Evolutionary conservation across 2,329 filamentous ascomycete species (phyloP), one percentile per base, ranked within the genome.

Genomic region (Penicillium hordei): DNA sequence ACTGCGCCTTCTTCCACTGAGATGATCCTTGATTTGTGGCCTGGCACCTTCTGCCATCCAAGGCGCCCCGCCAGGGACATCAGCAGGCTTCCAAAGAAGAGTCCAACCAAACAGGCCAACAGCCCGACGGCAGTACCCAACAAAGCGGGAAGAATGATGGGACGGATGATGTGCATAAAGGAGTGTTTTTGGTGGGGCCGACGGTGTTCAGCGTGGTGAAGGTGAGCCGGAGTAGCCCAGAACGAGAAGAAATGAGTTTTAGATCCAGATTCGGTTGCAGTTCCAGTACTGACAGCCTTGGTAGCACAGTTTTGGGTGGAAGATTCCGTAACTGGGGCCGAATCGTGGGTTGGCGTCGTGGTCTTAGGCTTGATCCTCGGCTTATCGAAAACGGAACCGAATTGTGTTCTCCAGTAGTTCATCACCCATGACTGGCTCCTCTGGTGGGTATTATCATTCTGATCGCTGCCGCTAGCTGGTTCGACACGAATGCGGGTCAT

Each of bases 81-180:
- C 52, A 49, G 4, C 2, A 68, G 21, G 39, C 60, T 60, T 3
- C 74, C 76, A 21, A 75, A 48, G 9, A 76, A 44, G 61, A 76
- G 77, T 19, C 76, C 76, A 1, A 76, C 46, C 29, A 75, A 60
- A 49, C 72, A 75, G 19, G 73, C 74, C 10, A 73, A 55, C 23
- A 78, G 55, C 25, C 75, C 75, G 5, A 73, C 72, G 2, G 68
- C 65, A 3, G 75, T 63, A 8, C 76, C 76, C 5, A 76, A 60
- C 2, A 78, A 55, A 10, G 71, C 71, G 4, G 76, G 76, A n/a
- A 78, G 61, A 23, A 78, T 62, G 12, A 76, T 71, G 17, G 74
- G 70, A 4, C 71, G 70, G 6, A 76, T 60, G 2, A 72, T 55
- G 38, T 66, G 65, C 29, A 70, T 48, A 52, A 75, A 69, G 29